Evolutionary conservation across 768 basidiomycete genomes (phyloP).

Genomic region (Dentipellis sp.): DNA sequence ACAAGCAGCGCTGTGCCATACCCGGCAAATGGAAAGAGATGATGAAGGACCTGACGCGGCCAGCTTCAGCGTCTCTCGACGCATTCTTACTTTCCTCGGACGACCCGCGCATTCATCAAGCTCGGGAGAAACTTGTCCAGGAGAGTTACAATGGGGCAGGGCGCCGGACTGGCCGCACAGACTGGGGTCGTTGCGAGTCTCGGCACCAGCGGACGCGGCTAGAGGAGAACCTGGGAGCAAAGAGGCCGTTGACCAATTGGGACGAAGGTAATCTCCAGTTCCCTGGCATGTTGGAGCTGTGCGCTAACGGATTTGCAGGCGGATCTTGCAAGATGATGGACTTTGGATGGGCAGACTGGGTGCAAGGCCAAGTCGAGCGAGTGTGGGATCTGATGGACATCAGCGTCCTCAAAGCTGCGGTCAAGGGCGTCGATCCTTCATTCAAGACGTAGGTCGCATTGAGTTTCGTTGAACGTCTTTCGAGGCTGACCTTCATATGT

Average conservation of each 20-base stretch:
- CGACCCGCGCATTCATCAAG: conserved; percentile 85
- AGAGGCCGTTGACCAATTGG: conserved; percentile 87
- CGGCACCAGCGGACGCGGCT: conserved; percentile 82
- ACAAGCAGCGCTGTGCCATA: conserved; percentile 48
- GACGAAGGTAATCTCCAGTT: conserved; percentile 59
- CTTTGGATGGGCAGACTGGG: conserved; percentile 94
- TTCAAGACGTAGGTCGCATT: conserved; percentile 70
- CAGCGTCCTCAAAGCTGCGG: conserved; percentile 71
- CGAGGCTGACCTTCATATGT: neutral
- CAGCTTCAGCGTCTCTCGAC: conserved; percentile 84
- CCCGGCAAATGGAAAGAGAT: conserved; percentile 61
- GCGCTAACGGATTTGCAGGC: conserved; percentile 30
- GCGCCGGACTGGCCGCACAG: conserved; percentile 63
- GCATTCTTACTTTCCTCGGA: conserved; percentile 88
- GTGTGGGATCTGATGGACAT: conserved; percentile 97
- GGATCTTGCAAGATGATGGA: conserved; percentile 81
- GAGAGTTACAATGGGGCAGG: conserved; percentile 58
- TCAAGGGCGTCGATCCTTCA: conserved; percentile 71
- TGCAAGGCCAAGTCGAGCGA: conserved; percentile 82
- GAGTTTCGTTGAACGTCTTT: neutral
- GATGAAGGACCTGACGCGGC: conserved; percentile 62
- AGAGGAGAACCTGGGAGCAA: conserved; percentile 73
- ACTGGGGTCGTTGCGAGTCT: conserved; percentile 90
- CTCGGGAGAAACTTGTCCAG: conserved; percentile 74
- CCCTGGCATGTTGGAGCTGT: conserved; percentile 1